These are phyloP conservation scores for Papiliotrema fonsecae DNA, from an alignment of 1,284 basidiomycete genomes.

Conservation along the genomic window DNA sequence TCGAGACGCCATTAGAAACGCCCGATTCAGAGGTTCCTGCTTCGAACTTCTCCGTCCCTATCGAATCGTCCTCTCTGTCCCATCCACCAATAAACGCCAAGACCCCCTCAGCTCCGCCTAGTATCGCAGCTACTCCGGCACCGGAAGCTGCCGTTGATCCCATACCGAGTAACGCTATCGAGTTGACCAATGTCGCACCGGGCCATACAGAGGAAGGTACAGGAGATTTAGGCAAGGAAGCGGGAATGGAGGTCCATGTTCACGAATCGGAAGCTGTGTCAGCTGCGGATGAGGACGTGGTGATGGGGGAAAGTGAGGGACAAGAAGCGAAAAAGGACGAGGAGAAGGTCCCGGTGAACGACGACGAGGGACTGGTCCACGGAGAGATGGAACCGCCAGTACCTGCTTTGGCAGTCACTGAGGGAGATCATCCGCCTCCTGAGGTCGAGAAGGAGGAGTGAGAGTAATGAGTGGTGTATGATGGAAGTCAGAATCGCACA, in stretches of 20 bases:
- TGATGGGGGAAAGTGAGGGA: constrained; percentile 6
- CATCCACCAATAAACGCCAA: background rate
- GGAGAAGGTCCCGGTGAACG: constrained; percentile 4
- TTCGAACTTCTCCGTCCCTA: background rate
- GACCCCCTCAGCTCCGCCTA: background rate
- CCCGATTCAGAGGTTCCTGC: background rate
- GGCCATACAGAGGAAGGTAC: constrained; percentile 20
- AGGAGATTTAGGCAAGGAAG: constrained; percentile 14
- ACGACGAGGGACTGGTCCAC: constrained; percentile 29
- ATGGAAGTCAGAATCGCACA: background rate
- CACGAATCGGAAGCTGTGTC: constrained; percentile 1
- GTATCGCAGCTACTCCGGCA: background rate
- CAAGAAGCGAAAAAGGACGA: constrained; percentile 4
- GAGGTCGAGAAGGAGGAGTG: constrained; percentile 9
- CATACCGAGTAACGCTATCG: constrained; percentile 31
- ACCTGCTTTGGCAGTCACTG: constrained; percentile 16
- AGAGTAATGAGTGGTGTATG: background rate
- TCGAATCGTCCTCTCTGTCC: background rate
- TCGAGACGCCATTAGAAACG: constrained; percentile 4
- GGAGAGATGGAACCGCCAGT: constrained; percentile 28
- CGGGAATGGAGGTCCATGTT: constrained; percentile 16
- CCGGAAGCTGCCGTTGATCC: constrained; percentile 1
- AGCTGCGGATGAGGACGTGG: constrained; percentile 2
- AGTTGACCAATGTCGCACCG: constrained; percentile 21
- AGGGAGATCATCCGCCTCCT: constrained; percentile 17